Conservation (phyloP, 441 rosid species). For the Capsella rubella region DNA sequence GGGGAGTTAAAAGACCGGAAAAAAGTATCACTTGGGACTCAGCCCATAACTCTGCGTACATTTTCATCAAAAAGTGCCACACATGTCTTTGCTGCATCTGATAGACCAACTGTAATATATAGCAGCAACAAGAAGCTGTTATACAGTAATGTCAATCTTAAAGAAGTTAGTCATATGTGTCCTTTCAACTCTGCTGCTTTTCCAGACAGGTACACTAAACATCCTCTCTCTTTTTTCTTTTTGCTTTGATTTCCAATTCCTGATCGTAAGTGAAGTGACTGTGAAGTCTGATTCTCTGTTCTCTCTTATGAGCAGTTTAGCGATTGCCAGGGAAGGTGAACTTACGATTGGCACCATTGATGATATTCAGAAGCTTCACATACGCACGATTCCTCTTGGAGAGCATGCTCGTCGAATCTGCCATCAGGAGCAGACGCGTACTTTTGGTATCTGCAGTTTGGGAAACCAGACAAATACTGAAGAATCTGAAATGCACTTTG, state of each 20-base stretch:
- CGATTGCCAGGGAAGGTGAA: constrained; percentile 98
- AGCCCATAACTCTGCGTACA: constrained; percentile 96
- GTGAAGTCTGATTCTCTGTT: constrained; percentile 37
- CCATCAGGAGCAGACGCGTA: constrained; percentile 96
- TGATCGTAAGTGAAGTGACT: constrained; percentile 11
- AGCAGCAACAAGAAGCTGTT: constrained; percentile 98
- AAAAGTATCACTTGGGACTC: constrained; percentile 95
- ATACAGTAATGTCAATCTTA: constrained; percentile 94
- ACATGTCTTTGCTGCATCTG: constrained; percentile 98
- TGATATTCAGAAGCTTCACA: constrained; percentile 99
- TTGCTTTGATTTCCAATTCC: constrained; percentile 3
- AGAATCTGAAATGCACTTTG: constrained; percentile 83
- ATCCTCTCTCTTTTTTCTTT: background rate
- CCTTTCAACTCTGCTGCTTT: constrained; percentile 99
- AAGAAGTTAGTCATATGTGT: constrained; percentile 99
- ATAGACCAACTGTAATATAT: constrained; percentile 97
- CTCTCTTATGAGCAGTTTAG: constrained; percentile 68
- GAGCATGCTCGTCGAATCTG: constrained; percentile 97
- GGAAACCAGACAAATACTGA: constrained; percentile 82
- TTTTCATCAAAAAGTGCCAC: constrained; percentile 92
- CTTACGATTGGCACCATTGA: constrained; percentile 98
- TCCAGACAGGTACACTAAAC: constrained; percentile 77
- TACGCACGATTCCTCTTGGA: constrained; percentile 95
- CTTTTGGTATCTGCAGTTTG: constrained; percentile 91
- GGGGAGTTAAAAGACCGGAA: constrained; percentile 91